A percentile compares a stretch with the other conserved stretches of the same genome.
Conservation (phyloP, 129 eudicot genomes). For the Lonicera japonica region DNA sequence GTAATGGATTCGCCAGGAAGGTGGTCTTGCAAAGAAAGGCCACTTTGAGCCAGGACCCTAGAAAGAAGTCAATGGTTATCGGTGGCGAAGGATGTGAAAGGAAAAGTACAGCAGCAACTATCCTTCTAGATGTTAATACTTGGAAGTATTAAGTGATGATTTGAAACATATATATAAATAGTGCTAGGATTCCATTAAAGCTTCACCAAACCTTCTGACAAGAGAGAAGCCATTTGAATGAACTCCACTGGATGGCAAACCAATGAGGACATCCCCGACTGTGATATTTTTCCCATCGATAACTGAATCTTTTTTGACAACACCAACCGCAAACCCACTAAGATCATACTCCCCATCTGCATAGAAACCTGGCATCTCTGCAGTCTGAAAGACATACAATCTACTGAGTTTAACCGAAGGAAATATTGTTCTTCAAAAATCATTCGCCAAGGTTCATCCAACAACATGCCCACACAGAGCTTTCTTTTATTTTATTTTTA, state of each 20-base stretch:
- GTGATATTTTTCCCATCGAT: conserved; percentile 70
- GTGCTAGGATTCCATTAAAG: neutral
- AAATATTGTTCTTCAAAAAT: neutral
- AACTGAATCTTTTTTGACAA: conserved; percentile 66
- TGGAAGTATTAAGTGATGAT: neutral
- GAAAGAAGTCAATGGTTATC: neutral
- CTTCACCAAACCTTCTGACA: conserved; percentile 56
- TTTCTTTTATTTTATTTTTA: too few relatives aligned
- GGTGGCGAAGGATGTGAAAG: too few relatives aligned
- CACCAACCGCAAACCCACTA: conserved; percentile 92
- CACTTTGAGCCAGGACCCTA: conserved; percentile 73
- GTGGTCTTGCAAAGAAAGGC: conserved; percentile 59
- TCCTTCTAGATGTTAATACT: neutral
- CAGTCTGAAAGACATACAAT: conserved; percentile 55
- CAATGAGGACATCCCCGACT: conserved; percentile 70
- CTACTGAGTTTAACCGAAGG: conserved; percentile 4
- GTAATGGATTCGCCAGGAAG: conserved; percentile 64
- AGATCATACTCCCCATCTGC: conserved; percentile 88
- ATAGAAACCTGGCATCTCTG: conserved; percentile 95
- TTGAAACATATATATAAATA: neutral
- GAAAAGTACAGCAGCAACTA: neutral
- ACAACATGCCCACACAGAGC: too few relatives aligned
- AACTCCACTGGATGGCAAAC: conserved; percentile 80
- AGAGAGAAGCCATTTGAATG: conserved; percentile 88
- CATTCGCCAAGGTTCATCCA: too few relatives aligned